Evolutionary conservation across 306 rosid genomes (phyloP).

Genomic region (Prunus armeniaca): DNA sequence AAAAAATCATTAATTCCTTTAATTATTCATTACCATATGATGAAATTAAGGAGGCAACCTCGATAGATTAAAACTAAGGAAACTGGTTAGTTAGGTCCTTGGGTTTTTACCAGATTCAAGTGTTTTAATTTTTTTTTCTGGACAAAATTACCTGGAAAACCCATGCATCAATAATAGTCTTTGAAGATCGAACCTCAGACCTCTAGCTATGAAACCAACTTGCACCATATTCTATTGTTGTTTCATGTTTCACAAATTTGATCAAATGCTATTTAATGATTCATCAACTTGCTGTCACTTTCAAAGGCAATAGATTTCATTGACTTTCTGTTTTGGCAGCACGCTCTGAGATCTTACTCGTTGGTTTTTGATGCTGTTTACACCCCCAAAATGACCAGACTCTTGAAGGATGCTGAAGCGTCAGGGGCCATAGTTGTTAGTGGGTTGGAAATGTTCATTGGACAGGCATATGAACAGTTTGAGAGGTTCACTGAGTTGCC

Average conservation of each 20-base stretch:
- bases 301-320: constrained; percentile 24
- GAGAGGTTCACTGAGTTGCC: constrained; percentile 85
- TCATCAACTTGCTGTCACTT: constrained; percentile 16
- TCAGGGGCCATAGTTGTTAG: constrained; percentile 70
- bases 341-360: constrained; percentile 60
- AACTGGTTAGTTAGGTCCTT: neutral
- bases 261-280: neutral
- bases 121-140: neutral
- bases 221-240: neutral
- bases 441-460: constrained; percentile 83
- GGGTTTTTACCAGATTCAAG: neutral
- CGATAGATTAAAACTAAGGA: neutral
- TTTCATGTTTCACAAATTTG: neutral
- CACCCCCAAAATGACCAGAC: constrained; percentile 81
- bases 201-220: neutral
- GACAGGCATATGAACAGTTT: constrained; percentile 80
- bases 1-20: neutral
- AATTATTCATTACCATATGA: neutral
- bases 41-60: neutral
- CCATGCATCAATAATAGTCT: neutral
- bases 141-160: neutral
- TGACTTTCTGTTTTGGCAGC: constrained; percentile 53
- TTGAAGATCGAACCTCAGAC: neutral
- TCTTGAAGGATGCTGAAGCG: constrained; percentile 85
- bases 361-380: constrained; percentile 92